phyloP scores from a whole-genome alignment of 495 filamentous ascomycete genomes.

The Neurospora sp. region DNA sequence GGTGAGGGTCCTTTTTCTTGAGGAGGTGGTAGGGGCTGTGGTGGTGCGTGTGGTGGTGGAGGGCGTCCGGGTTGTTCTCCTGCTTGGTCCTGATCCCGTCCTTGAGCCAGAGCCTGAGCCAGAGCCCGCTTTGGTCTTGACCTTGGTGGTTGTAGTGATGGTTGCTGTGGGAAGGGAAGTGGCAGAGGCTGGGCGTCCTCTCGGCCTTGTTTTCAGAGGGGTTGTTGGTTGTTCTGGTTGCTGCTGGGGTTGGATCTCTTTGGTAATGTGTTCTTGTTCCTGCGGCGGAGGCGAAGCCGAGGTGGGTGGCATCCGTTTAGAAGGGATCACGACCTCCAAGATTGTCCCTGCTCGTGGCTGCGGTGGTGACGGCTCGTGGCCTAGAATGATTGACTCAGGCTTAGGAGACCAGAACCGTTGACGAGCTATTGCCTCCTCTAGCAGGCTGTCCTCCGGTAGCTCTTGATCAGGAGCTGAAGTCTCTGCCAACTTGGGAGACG shows the following conservation, averaged over 20 bases:
- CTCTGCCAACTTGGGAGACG: background rate
- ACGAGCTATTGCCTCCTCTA: background rate
- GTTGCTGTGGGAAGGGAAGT: background rate
- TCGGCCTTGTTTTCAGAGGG: background rate
- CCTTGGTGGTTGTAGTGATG: background rate
- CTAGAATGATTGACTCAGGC: background rate
- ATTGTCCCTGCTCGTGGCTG: background rate
- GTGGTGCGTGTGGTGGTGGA: background rate
- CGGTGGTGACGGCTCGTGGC: background rate
- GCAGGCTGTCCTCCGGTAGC: background rate
- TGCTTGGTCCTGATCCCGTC: background rate
- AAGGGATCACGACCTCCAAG: background rate
- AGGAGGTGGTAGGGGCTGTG: background rate
- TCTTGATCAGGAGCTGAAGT: background rate
- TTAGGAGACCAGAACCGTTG: background rate
- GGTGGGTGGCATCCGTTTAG: background rate
- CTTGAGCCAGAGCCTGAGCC: background rate
- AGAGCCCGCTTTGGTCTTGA: background rate
- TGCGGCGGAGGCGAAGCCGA: background rate
- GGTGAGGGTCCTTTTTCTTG: background rate
- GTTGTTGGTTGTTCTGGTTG: background rate
- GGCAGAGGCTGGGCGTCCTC: background rate
- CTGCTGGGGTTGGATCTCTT: background rate
- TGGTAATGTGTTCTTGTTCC: background rate
- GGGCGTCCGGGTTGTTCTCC: background rate